phyloP scores from a whole-genome alignment of 768 basidiomycete species.

The Sistotremastrum niveocremeum region DNA sequence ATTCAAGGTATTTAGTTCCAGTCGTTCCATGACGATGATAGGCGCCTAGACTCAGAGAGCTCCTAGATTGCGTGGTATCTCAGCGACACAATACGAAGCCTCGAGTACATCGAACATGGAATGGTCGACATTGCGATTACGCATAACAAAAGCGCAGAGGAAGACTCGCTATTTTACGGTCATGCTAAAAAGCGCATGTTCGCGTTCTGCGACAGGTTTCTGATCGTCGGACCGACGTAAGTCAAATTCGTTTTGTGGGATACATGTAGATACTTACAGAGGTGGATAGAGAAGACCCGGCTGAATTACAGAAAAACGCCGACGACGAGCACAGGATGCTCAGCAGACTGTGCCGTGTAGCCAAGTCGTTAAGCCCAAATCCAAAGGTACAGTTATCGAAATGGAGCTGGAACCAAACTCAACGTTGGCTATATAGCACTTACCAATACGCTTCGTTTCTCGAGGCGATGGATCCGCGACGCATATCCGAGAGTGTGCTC shows the following conservation, averaged over 20 bases:
- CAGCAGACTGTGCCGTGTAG: constrained; percentile 30
- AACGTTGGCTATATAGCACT: constrained; percentile 11
- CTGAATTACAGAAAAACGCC: constrained; percentile 16
- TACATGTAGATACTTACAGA: too few relatives aligned
- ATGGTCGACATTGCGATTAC: constrained; percentile 37
- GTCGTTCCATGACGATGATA: neutral
- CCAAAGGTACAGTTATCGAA: neutral
- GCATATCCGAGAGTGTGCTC: constrained; percentile 39
- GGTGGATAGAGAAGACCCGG: constrained; percentile 19
- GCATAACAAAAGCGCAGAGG: constrained; percentile 40
- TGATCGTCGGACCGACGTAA: constrained; percentile 31
- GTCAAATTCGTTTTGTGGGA: constrained; percentile 5
- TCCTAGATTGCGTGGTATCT: constrained; percentile 41
- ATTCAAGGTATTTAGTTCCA: constrained; percentile 19
- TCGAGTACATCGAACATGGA: constrained; percentile 27
- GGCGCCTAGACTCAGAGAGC: too few relatives aligned
- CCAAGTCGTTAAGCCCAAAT: constrained; percentile 17
- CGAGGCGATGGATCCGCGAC: constrained; percentile 47
- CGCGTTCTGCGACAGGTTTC: constrained; percentile 28
- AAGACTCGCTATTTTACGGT: too few relatives aligned
- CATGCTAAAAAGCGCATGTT: too few relatives aligned
- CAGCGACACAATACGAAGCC: constrained; percentile 40
- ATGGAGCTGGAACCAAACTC: constrained; percentile 13
- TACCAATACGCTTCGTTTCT: constrained; percentile 35
- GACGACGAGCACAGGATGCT: constrained; percentile 30